Evolutionary conservation across 805 yeast genomes (phyloP).

Genomic region (Hanseniaspora osmophila): DNA sequence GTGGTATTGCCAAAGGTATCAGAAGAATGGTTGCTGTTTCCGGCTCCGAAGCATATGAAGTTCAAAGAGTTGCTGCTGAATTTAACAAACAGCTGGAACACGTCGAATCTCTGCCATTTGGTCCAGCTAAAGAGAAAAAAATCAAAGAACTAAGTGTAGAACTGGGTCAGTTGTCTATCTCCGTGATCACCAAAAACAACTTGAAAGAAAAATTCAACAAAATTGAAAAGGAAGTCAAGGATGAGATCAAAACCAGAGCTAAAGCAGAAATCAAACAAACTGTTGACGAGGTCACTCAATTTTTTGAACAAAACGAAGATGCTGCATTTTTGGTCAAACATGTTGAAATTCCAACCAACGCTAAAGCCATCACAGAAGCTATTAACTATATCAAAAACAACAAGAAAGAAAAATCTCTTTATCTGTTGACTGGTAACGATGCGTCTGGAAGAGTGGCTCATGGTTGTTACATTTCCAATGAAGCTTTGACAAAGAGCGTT

Average conservation of each 20-base stretch:
- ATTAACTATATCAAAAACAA: constrained; percentile 69
- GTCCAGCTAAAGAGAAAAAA: constrained; percentile 64
- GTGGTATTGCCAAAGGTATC: constrained; percentile 97
- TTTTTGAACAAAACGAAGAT: constrained; percentile 41
- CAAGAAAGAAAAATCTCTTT: constrained; percentile 59
- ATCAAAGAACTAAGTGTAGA: constrained; percentile 75
- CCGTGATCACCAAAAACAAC: constrained; percentile 65
- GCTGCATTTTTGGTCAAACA: constrained; percentile 51
- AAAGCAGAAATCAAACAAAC: constrained; percentile 79
- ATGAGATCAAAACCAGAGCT: constrained; percentile 74
- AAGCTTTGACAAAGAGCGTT: constrained; percentile 52
- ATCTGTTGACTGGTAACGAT: constrained; percentile 59
- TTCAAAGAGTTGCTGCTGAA: constrained; percentile 69
- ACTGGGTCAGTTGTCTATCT: constrained; percentile 68
- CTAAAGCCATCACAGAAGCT: constrained; percentile 91
- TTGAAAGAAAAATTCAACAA: constrained; percentile 60
- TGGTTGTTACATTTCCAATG: constrained; percentile 77
- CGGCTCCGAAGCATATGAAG: constrained; percentile 80
- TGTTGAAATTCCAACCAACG: constrained; percentile 62
- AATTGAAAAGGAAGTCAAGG: constrained; percentile 77
- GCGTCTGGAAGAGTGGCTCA: constrained; percentile 74
- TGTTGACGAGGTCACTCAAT: constrained; percentile 57
- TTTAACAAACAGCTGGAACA: constrained; percentile 47
- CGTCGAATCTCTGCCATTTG: constrained; percentile 52
- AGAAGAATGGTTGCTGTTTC: constrained; percentile 96